Base-by-base conservation (phyloP, 1,284 basidiomycete genomes). In the Leccinum variabile region DNA sequence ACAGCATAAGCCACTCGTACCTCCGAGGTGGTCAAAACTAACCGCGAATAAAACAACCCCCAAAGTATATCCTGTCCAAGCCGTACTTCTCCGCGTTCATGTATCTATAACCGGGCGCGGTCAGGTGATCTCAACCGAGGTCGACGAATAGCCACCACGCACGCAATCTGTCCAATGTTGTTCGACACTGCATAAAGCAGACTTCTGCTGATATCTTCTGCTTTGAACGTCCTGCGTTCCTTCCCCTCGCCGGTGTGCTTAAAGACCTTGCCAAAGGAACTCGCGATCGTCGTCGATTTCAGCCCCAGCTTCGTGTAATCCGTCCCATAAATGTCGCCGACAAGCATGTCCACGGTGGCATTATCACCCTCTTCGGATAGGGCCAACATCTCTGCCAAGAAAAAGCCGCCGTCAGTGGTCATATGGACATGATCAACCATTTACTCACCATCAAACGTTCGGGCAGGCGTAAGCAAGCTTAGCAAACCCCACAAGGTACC, bases 81-180 rank as follows among this genome's bases (percentile, higher is more conserved):
- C 94, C 91, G 76, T 98, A 98, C 82, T 99, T 98, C 77, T 99
- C 97, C 56, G 97, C 97, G 73, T 99, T 99, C 97, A 99, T 98
- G 79, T 97, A 98, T 63, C 95, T 97, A 76, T 41, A 41, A 28
- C 46, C 61, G 18, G 39, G 5, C 30, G 7, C 1, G 54, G 53
- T 76, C 64, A 74, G 66, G 18, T 1, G 50, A 55, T 39, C 14
- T 39, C 55, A 37, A 58, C 2, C 18, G 41, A 44, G 7, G n/a
- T 44, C 56, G 57, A 57, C 46, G 62, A 46, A 65, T 66, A 63
- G 54, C 63, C 64, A 62, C 63, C 59, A 90, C 93, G 77, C 77
- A 97, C 93, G 97, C 97, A 79, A 99, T 98, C 78, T 99, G 97
- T 5, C 97, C 97, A 70, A 99, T 99, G 77, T 99, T 99, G 80